A percentile compares a stretch with the other conserved stretches of the same genome.
Evolutionary conservation across 169 alveolate species (phyloP).

Genomic region (Babesia caballi): DNA sequence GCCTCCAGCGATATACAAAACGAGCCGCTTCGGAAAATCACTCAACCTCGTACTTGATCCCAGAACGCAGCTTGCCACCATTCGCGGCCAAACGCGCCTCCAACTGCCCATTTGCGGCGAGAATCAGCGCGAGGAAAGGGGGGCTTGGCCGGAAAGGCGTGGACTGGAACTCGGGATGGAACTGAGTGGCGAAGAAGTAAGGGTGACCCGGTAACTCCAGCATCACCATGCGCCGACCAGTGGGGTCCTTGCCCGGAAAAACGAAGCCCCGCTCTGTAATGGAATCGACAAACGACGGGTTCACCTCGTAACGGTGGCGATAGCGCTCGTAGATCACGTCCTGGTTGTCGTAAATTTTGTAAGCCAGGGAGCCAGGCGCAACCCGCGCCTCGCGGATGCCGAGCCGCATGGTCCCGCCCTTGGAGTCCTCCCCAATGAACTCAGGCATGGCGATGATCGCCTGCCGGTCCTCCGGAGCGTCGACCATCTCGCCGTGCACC

Average conservation of each 20-base stretch:
- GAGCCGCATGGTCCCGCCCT: constrained; percentile 93
- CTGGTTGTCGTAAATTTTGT: constrained; percentile 82
- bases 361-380: constrained; percentile 85
- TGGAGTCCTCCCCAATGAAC: constrained; percentile 63
- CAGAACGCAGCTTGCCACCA: constrained; percentile 68
- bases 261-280: constrained; percentile 84
- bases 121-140: constrained; percentile 78
- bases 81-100: constrained; percentile 62
- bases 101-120: constrained; percentile 78
- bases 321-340: constrained; percentile 88
- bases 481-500: constrained; percentile 74
- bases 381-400: constrained; percentile 87
- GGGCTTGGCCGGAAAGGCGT: constrained; percentile 87
- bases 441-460: constrained; percentile 59
- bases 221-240: constrained; percentile 88
- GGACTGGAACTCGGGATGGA: constrained; percentile 94
- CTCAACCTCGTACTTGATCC: constrained; percentile 36
- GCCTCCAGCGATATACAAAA: no score
- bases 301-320: constrained; percentile 92
- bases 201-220: constrained; percentile 85
- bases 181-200: constrained; percentile 90
- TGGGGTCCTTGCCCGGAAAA: constrained; percentile 87
- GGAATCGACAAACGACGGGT: constrained; percentile 80
- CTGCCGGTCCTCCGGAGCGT: constrained; percentile 51
- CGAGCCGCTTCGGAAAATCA: no score